A percentile compares a stretch with the other conserved stretches of the same genome.
phyloP scores from a whole-genome alignment of 495 filamentous ascomycete genomes.

The Lasiosphaeria hispida region DNA sequence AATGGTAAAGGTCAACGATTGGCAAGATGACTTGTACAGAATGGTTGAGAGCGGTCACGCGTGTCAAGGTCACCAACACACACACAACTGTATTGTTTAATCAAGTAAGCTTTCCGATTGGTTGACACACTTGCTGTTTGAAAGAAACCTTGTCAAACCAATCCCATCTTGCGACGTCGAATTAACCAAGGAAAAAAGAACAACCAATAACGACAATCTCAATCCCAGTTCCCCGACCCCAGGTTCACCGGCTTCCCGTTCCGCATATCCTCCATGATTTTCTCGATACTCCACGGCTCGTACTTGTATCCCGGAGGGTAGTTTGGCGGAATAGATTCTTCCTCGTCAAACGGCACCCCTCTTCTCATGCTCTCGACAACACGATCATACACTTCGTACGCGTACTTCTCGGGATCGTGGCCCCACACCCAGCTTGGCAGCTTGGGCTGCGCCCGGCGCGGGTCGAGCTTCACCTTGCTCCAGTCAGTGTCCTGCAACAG shows the following conservation, averaged over 20 bases:
- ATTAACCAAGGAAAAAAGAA: too few relatives aligned
- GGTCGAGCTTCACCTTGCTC: constrained; percentile 53
- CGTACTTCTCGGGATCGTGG: constrained; percentile 58
- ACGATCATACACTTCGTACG: constrained; percentile 51
- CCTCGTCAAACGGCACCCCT: constrained; percentile 39
- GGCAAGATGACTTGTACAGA: too few relatives aligned
- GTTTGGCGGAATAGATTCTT: constrained; percentile 39
- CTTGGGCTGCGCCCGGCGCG: constrained; percentile 47
- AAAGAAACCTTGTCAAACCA: too few relatives aligned
- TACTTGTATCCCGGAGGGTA: constrained; percentile 47
- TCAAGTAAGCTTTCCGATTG: too few relatives aligned
- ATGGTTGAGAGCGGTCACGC: too few relatives aligned
- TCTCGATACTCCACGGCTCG: constrained; percentile 45
- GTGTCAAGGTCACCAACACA: too few relatives aligned
- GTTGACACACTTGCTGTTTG: too few relatives aligned
- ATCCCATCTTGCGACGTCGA: too few relatives aligned
- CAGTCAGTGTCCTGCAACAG: constrained; percentile 58
- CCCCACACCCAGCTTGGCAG: constrained; percentile 53
- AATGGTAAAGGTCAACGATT: too few relatives aligned
- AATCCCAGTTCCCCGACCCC: constrained; percentile 42
- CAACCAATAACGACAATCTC: background rate
- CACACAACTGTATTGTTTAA: too few relatives aligned
- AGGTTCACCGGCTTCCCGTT: constrained; percentile 35
- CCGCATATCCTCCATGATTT: constrained; percentile 39
- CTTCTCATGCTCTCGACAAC: constrained; percentile 40